Base-by-base conservation (phyloP, 2,329 filamentous ascomycete genomes). In the Calcarisporium arbuscula region DNA sequence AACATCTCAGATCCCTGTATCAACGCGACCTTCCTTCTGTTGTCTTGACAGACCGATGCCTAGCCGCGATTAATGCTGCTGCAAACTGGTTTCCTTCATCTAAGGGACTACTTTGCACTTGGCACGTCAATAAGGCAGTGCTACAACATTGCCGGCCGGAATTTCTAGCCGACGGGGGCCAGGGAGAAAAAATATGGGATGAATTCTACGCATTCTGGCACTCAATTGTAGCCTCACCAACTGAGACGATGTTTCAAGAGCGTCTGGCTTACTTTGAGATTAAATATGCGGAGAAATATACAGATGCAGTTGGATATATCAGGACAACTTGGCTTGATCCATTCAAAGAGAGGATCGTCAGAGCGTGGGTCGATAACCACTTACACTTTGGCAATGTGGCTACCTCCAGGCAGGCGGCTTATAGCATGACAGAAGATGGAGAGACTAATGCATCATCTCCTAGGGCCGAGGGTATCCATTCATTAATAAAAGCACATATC, bases 331-430 rank as follows among this genome's bases (percentile, higher is more conserved):
- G 30, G 49, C 43, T 51, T 19, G 28, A 44, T 14, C 36, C 28
- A 19, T 42, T 41, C 19, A 52, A 49, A 26, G 32, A 50, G 34
- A 50, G 34, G 36, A 28, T 52, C 19, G 36, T 48, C 2, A 42
- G 41, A 29, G 45, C 40, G 8, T 51, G 33, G 40, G 46, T 52
- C 28, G 31, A 50, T 34, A 8, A 38, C 17, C 28, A 46, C n/a
- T 22, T 31, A 17, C 33, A 48, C 35, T 50, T 50, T 35, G 35
- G 39, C 17, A 50, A 44, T 28, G 26, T 41, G 19, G 30, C 30
- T 33, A n/a, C n/a, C n/a, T n/a, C n/a, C n/a, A n/a, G n/a, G n/a
- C n/a, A n/a, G n/a, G n/a, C n/a, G n/a, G n/a, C n/a, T n/a, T n/a
- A n/a, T n/a, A n/a, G n/a, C n/a, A n/a, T n/a, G n/a, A n/a, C n/a